Evolutionary conservation across 2,329 filamentous ascomycete genomes (phyloP).

Genomic region (Alternaria arborescens): DNA sequence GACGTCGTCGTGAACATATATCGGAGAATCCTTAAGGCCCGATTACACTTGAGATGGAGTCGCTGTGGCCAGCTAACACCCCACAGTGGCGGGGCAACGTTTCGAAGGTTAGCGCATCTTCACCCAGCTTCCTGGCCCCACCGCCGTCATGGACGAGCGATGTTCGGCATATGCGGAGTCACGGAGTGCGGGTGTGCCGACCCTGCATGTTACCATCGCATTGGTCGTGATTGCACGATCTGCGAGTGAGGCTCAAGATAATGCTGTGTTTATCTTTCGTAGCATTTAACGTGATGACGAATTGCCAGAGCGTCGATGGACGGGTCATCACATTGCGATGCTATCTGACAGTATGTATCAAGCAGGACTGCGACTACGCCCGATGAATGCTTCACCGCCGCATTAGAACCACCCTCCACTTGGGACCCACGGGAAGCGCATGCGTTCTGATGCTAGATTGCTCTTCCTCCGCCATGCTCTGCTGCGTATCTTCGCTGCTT

Average conservation of each 20-base stretch:
- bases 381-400: not conserved
- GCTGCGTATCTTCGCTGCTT: conserved; percentile 52
- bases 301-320: not conserved
- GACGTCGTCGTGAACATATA: not conserved
- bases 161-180: conserved; percentile 6
- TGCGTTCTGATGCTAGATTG: conserved; percentile 60
- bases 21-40: not conserved
- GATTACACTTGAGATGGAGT: not conserved
- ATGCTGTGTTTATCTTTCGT: conserved; percentile 26
- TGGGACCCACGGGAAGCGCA: not conserved
- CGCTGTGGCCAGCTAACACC: conserved; percentile 7
- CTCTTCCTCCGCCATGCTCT: conserved; percentile 54
- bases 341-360: not conserved
- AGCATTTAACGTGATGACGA: not conserved
- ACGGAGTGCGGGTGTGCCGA: not conserved
- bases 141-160: conserved; percentile 1
- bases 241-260: not conserved
- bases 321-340: not conserved
- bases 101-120: not conserved
- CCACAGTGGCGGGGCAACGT: conserved; percentile 14
- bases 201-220: not conserved
- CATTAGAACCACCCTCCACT: not conserved
- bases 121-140: conserved; percentile 8
- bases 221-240: not conserved
- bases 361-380: not conserved